Base-by-base conservation (phyloP, 2,329 filamentous ascomycete genomes). In the Furcasterigmium sp. region DNA sequence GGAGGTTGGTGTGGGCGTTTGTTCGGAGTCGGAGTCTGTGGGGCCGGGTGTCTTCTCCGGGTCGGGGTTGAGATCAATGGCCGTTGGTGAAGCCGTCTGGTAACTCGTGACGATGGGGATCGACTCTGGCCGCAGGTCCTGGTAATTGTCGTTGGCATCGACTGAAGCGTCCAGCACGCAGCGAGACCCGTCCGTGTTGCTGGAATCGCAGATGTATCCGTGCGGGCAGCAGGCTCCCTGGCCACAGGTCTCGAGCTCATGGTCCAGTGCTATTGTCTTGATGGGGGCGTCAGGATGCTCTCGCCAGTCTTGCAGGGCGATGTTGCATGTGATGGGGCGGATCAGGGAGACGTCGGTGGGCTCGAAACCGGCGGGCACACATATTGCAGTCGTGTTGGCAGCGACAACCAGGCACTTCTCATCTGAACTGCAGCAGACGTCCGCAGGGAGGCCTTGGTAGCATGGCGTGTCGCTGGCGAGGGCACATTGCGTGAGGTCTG, bases 211-310 rank as follows among this genome's bases (percentile, higher is more conserved):
- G 2, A 68, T 65, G 62, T 84, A 90, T 2, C 85, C 86, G 60
- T 83, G 82, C 0, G 86, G 85, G 58, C 86, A 91, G 62, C 85
- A 91, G n/a, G 52, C 42, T 15, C 53, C 58, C n/a, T 17, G 11
- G 8, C 75, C 82, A 51, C 86, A 90, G n/a, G 62, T 69, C 2
- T 67, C 62, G 19, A 90, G 65, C 6, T 67, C 62, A 7, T 74
- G 69, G n/a, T 70, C 67, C 18, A 85, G 75, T 10, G 79, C 73
- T 11, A 77, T 79, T 1, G 85, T 85, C 62, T 87, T 86, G 52
- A 89, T 67, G 19, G 75, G 69, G 35, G 80, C 80, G 18, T 69
- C 62, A 7, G 81, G 80, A 49, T 80, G 65, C 17, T 65, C 52
- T 10, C 64, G 69, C 2, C 78, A 71, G 52, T 89, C 76, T 57